phyloP scores from a whole-genome alignment of 2,329 filamentous ascomycete genomes.

The Fusarium sororula region DNA sequence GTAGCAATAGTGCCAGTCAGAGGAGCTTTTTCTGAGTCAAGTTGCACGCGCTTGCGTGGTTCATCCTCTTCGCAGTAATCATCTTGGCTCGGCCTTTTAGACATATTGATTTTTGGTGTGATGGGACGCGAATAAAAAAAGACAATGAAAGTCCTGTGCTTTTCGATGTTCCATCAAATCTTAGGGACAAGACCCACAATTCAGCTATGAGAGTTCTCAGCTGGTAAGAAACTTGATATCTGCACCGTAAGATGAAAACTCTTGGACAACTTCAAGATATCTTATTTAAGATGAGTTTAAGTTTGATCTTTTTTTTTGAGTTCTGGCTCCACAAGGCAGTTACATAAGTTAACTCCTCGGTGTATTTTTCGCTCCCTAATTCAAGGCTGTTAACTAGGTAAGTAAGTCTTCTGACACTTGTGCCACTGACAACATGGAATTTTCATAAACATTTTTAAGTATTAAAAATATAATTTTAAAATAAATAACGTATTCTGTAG shows the following conservation, averaged over 20 bases:
- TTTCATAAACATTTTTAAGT: neutral
- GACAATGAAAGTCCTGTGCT: neutral
- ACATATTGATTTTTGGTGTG: slow-evolving; percentile 3
- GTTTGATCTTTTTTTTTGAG: neutral
- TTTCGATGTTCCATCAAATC: neutral
- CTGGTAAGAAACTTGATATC: neutral
- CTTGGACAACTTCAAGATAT: neutral
- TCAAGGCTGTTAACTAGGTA: neutral
- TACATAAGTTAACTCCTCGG: neutral
- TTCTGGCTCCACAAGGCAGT: neutral
- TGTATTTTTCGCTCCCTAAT: neutral
- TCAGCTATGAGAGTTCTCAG: neutral
- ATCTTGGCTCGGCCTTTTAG: slow-evolving; percentile 2
- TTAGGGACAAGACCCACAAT: neutral
- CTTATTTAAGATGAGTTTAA: neutral
- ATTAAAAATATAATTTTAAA: too few species aligned
- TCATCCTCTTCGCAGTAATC: neutral
- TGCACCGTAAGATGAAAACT: neutral
- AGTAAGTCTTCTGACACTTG: neutral
- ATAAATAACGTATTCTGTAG: neutral
- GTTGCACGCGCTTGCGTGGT: slow-evolving; percentile 33
- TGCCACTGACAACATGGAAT: neutral
- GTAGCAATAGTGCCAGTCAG: neutral
- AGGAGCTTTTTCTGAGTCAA: neutral
- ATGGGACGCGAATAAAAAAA: neutral